Evolutionary conservation across 176 grass and related monocot genomes (phyloP), one percentile per base, ranked within the genome.

Genomic region (Avena insularis): DNA sequence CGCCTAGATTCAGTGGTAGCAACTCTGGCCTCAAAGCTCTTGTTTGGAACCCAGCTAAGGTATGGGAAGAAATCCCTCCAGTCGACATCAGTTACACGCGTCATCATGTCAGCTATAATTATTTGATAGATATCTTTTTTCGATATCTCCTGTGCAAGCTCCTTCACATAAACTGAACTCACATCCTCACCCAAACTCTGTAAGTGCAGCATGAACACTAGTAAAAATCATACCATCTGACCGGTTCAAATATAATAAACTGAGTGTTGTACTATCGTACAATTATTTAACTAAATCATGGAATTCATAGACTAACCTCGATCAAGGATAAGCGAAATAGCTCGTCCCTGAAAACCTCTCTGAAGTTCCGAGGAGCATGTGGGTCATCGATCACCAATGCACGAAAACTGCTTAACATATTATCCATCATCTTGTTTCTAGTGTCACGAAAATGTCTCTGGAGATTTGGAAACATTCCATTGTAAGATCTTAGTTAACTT

Each of bases 41-140:
- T 90, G 84, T 98, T 98, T 74, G 95, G 95, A 49, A 98, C 29
- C 95, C 95, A 98, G 51, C 73, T 71, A 19, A 98, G 89, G 86
- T 93, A 98, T 36, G 95, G 93, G 88, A 98, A 98, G 88, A 95
- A 95, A 55, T 98, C 95, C 79, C 93, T 98, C 95, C 95, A 98
- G 27, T 98, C 95, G 0, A 93, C 95, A 45, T 93, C 93, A 46
- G 93, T 92, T 45, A 91, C 93, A 43, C 93, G 89, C 79, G 66
- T 92, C 95, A 95, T 93, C 83, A 92, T 94, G 82, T 98, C 93
- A 38, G 86, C 54, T 10, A 93, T 91, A 7, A 88, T 79, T 17
- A 84, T 20, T 47, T 90, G 29, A 47, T 90, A 90, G 8, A 98
- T 90, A 88, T 98, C 91, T 10, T 76, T 74, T 72, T 70, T 90